phyloP scores from a whole-genome alignment of 73 alveolate genomes.

The Effrenium voratum region DNA sequence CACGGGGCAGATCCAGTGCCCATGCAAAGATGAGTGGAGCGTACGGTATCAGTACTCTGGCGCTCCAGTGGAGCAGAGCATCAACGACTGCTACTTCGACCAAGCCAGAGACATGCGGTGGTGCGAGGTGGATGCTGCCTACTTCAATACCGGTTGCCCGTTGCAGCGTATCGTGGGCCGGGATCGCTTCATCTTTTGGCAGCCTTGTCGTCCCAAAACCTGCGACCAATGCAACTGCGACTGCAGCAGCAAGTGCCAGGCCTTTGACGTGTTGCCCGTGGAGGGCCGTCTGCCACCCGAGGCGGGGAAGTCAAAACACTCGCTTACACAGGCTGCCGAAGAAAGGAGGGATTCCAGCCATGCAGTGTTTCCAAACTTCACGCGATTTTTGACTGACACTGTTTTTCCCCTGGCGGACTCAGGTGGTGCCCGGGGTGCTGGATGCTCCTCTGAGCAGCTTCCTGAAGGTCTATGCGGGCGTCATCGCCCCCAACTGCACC shows the following conservation, averaged over 20 bases:
- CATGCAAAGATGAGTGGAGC: constrained; percentile 90
- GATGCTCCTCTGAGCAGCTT: constrained; percentile 29
- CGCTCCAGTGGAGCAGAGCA: constrained; percentile 77
- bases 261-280: constrained; percentile 67
- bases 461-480: constrained; percentile 59
- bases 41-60: constrained; percentile 75
- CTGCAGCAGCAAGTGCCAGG: constrained; percentile 77
- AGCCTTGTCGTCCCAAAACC: constrained; percentile 75
- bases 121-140: constrained; percentile 82
- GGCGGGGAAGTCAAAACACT: neutral
- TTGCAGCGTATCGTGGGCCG: constrained; percentile 73
- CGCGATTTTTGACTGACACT: neutral
- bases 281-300: constrained; percentile 69
- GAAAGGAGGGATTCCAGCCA: neutral
- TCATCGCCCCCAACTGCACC: constrained; percentile 89
- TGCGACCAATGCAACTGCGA: constrained; percentile 75
- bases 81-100: constrained; percentile 81
- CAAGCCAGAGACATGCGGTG: constrained; percentile 47
- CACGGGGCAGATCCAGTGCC: constrained; percentile 63
- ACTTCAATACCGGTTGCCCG: constrained; percentile 30
- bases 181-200: constrained; percentile 84
- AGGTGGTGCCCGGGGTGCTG: constrained; percentile 42
- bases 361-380: neutral
- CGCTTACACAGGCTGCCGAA: neutral
- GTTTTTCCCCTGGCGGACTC: neutral